These are phyloP conservation scores for Nicotiana rustica DNA, from an alignment of 305 asterid species.

Conservation along the genomic window DNA sequence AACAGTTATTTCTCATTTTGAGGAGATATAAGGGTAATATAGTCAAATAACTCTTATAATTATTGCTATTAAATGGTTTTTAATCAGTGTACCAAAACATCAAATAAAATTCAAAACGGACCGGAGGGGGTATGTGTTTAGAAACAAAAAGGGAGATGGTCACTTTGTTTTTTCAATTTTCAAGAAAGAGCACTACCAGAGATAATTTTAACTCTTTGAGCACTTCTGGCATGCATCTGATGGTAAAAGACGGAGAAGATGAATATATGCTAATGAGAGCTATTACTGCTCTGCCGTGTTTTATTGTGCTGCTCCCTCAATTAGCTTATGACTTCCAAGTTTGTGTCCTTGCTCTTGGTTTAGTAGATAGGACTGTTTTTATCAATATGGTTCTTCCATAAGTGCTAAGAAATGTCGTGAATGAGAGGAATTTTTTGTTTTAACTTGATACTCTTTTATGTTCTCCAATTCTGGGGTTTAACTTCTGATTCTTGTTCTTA, in stretches of 20 bases:
- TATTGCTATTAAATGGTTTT: not conserved
- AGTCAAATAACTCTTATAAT: too few relatives aligned
- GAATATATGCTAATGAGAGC: slow-evolving; percentile 7
- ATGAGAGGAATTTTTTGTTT: not conserved
- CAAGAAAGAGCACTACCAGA: not conserved
- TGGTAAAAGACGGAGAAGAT: not conserved
- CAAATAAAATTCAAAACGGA: slow-evolving; percentile 2
- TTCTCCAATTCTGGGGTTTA: not conserved
- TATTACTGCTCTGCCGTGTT: not conserved
- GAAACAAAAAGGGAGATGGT: slow-evolving; percentile 13
- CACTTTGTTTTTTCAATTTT: not conserved
- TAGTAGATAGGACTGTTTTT: not conserved
- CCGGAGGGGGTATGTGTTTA: not conserved
- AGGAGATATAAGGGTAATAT: too few relatives aligned
- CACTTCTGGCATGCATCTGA: not conserved
- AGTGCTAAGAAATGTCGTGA: not conserved
- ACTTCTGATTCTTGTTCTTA: slow-evolving; percentile 10
- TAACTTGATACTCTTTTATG: not conserved
- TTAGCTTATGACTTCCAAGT: not conserved
- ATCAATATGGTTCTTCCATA: not conserved
- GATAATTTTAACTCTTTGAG: slow-evolving; percentile 17
- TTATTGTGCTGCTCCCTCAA: slow-evolving; percentile 29
- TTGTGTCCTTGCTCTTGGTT: not conserved
- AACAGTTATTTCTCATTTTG: too few relatives aligned
- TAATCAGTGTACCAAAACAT: not conserved